phyloP scores from a whole-genome alignment of 2,329 filamentous ascomycete species.

The Hysterium pulicare region DNA sequence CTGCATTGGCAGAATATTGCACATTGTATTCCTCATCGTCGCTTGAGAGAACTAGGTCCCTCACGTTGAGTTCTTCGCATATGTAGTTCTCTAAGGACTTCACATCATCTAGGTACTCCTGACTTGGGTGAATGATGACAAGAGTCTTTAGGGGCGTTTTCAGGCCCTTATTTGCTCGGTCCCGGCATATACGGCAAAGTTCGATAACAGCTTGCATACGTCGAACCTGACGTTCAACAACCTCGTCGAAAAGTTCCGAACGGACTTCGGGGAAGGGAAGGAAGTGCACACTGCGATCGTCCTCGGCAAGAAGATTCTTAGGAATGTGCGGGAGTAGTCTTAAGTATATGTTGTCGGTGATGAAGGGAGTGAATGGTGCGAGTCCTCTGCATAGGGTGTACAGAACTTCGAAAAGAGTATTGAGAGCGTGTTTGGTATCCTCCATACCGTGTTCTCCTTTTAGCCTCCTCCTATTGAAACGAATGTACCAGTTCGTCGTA shows the following conservation, averaged over 20 bases:
- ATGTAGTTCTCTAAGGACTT: slow-evolving; percentile 85
- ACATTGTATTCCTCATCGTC: slow-evolving; percentile 92
- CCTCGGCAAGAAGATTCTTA: slow-evolving; percentile 63
- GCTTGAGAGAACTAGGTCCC: slow-evolving; percentile 75
- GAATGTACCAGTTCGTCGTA: slow-evolving; percentile 98
- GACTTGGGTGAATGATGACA: slow-evolving; percentile 81
- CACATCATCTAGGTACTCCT: slow-evolving; percentile 81
- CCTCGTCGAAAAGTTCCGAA: slow-evolving; percentile 80
- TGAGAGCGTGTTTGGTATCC: slow-evolving; percentile 86
- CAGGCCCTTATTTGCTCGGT: slow-evolving; percentile 77
- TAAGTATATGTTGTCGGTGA: slow-evolving; percentile 91
- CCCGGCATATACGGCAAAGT: slow-evolving; percentile 78
- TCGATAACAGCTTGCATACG: slow-evolving; percentile 97
- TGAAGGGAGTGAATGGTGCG: slow-evolving; percentile 92
- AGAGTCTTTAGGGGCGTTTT: slow-evolving; percentile 90
- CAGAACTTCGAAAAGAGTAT: slow-evolving; percentile 90
- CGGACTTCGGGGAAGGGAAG: slow-evolving; percentile 84
- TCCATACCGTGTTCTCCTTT: slow-evolving; percentile 85
- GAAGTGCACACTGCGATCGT: slow-evolving; percentile 88
- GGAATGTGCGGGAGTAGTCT: slow-evolving; percentile 80
- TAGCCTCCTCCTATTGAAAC: slow-evolving; percentile 85
- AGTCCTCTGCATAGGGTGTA: slow-evolving; percentile 84
- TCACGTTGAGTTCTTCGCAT: slow-evolving; percentile 85
- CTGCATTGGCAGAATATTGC: slow-evolving; percentile 82
- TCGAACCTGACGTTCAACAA: slow-evolving; percentile 79